These are phyloP conservation scores for Cyberlindnera samutprakarnensis DNA, from an alignment of 805 yeast species.

Conservation along the genomic window DNA sequence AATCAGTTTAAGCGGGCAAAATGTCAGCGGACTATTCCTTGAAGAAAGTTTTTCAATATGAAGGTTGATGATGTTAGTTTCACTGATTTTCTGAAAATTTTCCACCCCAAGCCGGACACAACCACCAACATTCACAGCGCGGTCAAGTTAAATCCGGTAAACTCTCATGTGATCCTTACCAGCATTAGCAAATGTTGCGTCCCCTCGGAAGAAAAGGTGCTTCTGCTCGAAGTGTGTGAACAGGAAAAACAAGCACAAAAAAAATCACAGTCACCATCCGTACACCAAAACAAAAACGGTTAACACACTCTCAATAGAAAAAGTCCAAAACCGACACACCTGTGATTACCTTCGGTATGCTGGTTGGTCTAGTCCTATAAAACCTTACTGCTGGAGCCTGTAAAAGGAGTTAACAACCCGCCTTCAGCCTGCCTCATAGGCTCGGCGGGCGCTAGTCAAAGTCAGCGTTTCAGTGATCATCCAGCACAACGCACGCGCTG, in stretches of 20 bases:
- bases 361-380: too few species aligned
- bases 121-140: too few species aligned
- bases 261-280: constrained; percentile 11
- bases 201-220: not conserved
- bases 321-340: too few species aligned
- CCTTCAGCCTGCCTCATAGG: too few species aligned
- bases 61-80: not conserved
- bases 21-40: constrained; percentile 90
- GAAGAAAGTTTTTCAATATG: constrained; percentile 1
- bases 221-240: too few species aligned
- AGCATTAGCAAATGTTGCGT: constrained; percentile 1
- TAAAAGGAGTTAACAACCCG: too few species aligned
- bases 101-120: too few species aligned
- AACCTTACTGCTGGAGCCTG: too few species aligned
- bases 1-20: constrained; percentile 69
- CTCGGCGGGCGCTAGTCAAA: too few species aligned
- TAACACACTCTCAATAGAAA: not conserved
- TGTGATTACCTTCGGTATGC: too few species aligned
- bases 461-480: too few species aligned
- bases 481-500: too few species aligned
- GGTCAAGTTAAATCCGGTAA: not conserved
- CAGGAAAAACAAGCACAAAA: not conserved
- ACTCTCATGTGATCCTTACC: not conserved
- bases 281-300: constrained; percentile 1
- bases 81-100: constrained; percentile 10